Conservation (phyloP, 2,329 filamentous ascomycete genomes). For the Cryphonectria carpinicola region DNA sequence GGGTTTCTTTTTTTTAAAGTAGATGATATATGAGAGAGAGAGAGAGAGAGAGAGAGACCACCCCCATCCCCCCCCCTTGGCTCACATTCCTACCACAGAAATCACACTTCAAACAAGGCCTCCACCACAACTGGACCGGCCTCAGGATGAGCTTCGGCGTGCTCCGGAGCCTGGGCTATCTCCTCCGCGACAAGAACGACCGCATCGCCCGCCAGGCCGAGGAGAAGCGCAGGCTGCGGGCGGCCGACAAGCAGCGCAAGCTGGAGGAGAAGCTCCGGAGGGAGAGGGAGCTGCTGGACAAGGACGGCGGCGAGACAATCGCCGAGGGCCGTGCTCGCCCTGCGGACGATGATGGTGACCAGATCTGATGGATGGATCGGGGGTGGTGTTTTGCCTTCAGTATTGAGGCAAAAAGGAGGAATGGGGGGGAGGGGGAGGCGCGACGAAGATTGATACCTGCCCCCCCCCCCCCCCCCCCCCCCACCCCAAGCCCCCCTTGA, state of each 20-base stretch:
- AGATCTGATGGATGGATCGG: neutral
- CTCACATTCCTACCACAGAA: constrained; percentile 26
- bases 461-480: too few relatives aligned
- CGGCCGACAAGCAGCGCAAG: constrained; percentile 40
- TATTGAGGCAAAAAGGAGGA: neutral
- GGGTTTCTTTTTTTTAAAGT: too few relatives aligned
- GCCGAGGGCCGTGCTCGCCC: neutral
- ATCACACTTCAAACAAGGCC: constrained; percentile 43
- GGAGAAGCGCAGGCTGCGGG: constrained; percentile 37
- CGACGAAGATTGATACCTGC: constrained; percentile 6
- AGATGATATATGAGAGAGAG: too few relatives aligned
- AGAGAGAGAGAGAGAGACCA: too few relatives aligned
- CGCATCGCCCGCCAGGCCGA: constrained; percentile 37
- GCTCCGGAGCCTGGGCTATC: constrained; percentile 40
- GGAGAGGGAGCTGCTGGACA: constrained; percentile 26
- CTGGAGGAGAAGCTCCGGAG: constrained; percentile 23
- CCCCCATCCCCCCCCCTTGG: too few relatives aligned
- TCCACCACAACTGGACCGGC: constrained; percentile 42
- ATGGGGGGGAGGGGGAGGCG: too few relatives aligned
- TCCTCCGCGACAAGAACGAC: constrained; percentile 44
- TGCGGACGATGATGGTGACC: neutral
- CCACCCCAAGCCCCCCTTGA: too few relatives aligned
- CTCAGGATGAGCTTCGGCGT: constrained; percentile 39
- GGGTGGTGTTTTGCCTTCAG: too few relatives aligned
- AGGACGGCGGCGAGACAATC: constrained; percentile 9